Conservation (phyloP, 2,329 filamentous ascomycete species). For the Nemania bipapillata region DNA sequence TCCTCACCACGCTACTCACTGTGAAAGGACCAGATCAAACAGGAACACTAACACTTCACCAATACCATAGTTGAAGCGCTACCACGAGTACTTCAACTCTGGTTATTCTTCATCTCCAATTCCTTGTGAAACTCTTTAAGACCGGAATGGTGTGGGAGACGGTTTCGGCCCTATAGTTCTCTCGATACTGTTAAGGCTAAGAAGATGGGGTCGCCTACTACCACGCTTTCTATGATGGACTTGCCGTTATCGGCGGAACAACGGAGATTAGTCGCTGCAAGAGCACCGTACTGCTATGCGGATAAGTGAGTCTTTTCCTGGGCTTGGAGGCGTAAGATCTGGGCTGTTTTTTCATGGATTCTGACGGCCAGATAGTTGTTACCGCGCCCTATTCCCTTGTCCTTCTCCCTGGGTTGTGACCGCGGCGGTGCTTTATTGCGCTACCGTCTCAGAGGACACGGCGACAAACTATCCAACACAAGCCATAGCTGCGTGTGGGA, state of each 20-base stretch:
- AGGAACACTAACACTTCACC: neutral
- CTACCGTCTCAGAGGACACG: constrained; percentile 13
- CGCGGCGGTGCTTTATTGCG: constrained; percentile 16
- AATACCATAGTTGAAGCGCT: too few relatives aligned
- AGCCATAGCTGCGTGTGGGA: constrained; percentile 16
- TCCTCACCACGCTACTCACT: neutral
- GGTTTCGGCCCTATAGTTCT: neutral
- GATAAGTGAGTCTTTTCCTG: constrained; percentile 16
- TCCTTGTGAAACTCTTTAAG: neutral
- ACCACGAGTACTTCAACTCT: neutral
- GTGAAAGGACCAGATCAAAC: neutral
- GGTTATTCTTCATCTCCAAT: neutral
- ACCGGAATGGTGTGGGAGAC: neutral
- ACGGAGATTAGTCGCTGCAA: neutral
- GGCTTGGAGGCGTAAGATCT: neutral
- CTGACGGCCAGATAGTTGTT: constrained; percentile 14
- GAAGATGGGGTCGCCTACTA: constrained; percentile 1
- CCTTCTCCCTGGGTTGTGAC: constrained; percentile 4
- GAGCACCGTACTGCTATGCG: constrained; percentile 8
- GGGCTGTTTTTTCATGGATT: neutral
- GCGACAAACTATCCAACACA: constrained; percentile 23
- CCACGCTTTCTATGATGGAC: neutral
- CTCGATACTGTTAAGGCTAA: neutral
- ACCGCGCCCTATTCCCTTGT: constrained; percentile 24
- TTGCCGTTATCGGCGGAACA: neutral